A percentile compares a stretch with the other conserved stretches of the same genome.
These are phyloP conservation scores for Phytophthora ramorum DNA, from an alignment of 352 stramenopile genomes.

Conservation along the genomic window DNA sequence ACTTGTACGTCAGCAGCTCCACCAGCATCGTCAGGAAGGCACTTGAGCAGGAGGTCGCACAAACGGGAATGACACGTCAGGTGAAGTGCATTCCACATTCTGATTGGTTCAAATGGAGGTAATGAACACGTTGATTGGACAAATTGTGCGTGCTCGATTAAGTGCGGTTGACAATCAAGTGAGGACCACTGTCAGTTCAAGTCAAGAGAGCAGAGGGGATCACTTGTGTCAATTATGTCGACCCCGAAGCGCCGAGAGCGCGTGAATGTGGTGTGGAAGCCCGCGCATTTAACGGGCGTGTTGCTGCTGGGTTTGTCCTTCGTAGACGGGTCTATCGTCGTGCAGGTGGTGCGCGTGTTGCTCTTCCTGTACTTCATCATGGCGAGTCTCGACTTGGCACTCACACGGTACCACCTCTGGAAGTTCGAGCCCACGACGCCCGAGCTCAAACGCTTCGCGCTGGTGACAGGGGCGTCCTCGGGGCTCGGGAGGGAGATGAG, in stretches of 20 bases:
- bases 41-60: constrained; percentile 13
- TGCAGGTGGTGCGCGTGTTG: constrained; percentile 44
- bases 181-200: constrained; percentile 9
- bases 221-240: constrained; percentile 18
- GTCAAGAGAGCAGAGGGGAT: too few relatives aligned
- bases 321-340: constrained; percentile 46
- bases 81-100: not conserved
- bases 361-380: constrained; percentile 68
- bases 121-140: too few relatives aligned
- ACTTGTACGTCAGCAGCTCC: constrained; percentile 45
- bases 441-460: constrained; percentile 59
- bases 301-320: constrained; percentile 59
- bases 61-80: constrained; percentile 31
- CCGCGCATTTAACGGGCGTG: constrained; percentile 53
- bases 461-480: constrained; percentile 78
- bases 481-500: constrained; percentile 84
- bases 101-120: too few relatives aligned
- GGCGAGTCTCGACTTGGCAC: constrained; percentile 59
- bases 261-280: constrained; percentile 47
- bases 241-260: constrained; percentile 33
- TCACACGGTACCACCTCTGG: constrained; percentile 77
- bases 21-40: constrained; percentile 13
- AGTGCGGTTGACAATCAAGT: constrained; percentile 18
- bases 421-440: constrained; percentile 56
- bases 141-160: not conserved